Evolutionary conservation across 495 filamentous ascomycete species (phyloP), one percentile per base, ranked within the genome.

Genomic region (Xylaria cubensis): DNA sequence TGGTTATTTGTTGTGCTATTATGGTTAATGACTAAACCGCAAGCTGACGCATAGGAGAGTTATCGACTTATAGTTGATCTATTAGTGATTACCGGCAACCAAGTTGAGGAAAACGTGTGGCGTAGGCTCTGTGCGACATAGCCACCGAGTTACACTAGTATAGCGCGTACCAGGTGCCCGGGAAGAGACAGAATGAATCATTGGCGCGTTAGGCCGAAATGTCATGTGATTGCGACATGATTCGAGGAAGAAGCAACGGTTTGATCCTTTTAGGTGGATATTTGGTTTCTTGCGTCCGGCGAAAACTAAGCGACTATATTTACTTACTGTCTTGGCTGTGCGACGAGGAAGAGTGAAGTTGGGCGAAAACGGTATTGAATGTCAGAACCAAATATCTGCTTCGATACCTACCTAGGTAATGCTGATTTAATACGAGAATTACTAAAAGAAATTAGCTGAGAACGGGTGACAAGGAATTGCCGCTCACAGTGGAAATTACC

Each of bases 111-210:
- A 55, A 32, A 56, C 15, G 26, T 17, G 64, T 51, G 65, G 36
- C 65, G 65, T 13, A 21, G 48, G 48, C 21, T 36, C 48, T 56
- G 65, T 67, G 50, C 65, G 1, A 67, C 64, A 67, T 67, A 56
- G 64, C 64, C 64, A 67, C 42, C 19, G 9, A 55, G 36, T 39
- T 39, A 39, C 39, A 26, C 65, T 56, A 56, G 4, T 55, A 36
- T 56, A 67, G 64, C 29, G 64, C 29, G 24, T 21, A 50, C 50
- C 65, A 29, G 48, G 32, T 17, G 32, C 29, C 46, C 34, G 65
- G 65, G 65, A 67, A 36, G 48, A n/a, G 5, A 67, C n/a, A 32
- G 65, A 10, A 67, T 41, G 13, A 67, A 34, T 67, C 64, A 66
- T 29, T 39, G 24, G 13, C 17, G 4, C 50, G 46, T 19, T 66